Evolutionary conservation across 139 green algal species (phyloP), one percentile per base, ranked within the genome.

Genomic region (Coelastrella sp.): DNA sequence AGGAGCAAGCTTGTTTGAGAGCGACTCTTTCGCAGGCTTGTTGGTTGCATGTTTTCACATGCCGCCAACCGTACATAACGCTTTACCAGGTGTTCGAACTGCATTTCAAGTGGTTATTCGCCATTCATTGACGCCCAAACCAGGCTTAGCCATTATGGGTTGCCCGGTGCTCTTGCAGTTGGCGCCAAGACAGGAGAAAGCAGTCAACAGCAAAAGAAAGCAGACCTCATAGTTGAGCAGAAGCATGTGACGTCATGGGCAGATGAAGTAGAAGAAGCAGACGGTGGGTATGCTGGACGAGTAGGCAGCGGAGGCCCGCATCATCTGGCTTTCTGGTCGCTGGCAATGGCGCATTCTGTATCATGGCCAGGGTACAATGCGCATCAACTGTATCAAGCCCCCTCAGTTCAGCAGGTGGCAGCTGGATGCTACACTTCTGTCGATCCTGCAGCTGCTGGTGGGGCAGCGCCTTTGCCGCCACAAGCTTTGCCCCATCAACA

Each of bases 211-310:
- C 60, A 20, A 70, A 10, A 35, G 20, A 57, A 59, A 25, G 59
- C 22, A 20, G 59, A n/a, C 57, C 56, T 15, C 14, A 58, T 63
- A 24, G 35, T n/a, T 17, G 82, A 87, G 65, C 79, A 83, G 56
- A 82, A 89, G 72, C 85, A 82, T 9, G 58, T 68, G 56, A 89
- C n/a, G 11, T 82, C 63, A 60, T 89, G 85, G 85, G 85, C 85
- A 20, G 85, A 89, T 27, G 85, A 89, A 65, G 85, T 89, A 22
- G 85, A 89, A 19, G 85, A 89, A 35, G 85, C 61, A 72, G 70
- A 89, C 49, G 82, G 82, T 87, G 82, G 78, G 82, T 12, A n/a
- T 35, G 56, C 56, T 68, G 12, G 35, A 60, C 5, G 17, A 7
- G 73, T 24, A 80, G 8, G 22, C 22, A 57, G 10, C 7, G 73